Base-by-base conservation (phyloP, 2,329 filamentous ascomycete species). In the Colletotrichum destructivum region DNA sequence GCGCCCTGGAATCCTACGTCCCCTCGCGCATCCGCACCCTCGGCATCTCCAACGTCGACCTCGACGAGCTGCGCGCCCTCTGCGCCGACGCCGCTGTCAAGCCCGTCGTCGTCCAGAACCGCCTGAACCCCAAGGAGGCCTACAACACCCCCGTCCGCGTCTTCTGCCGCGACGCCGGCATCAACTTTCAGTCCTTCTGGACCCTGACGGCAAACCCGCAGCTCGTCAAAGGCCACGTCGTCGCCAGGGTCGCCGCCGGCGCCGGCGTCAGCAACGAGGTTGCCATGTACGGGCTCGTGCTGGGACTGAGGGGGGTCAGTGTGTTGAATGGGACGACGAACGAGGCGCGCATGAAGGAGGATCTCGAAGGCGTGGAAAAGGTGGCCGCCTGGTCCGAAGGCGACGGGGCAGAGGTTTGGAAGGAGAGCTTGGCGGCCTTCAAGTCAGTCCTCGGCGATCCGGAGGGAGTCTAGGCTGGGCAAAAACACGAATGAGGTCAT, bases 31-130 rank as follows among this genome's bases (percentile, higher is more conserved):
- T 95, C 73, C 90, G 89, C 51, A 85, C 89, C 40, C 84, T 96
- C 9, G 94, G 94, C 51, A 91, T 96, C 66, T 94, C 92, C 65
- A 96, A 96, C 80, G 88, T 89, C n/a, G 83, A 85, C n/a, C 81
- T 92, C 2, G 79, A 84, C 0, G 80, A 89, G 2, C 84, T 96
- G 0, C 79, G 86, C 63, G 80, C 82, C 5, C 81, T 95, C 1
- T 84, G 86, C 70, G 77, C 83, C 1, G 76, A 82, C 21, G 83
- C 84, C 4, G 81, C 76, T 0, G 72, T 84, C 52, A 83, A 82
- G 71, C 85, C 85, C 0, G 84, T 87, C 1, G 87, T 95, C 2
- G 91, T 95, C 6, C 94, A 96, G 82, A 96, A 96, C 77, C 88
- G 92, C 2, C 94, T 96, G 81, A 88, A 91, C 77, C 80, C 82